A percentile compares a stretch with the other conserved stretches of the same genome.
These are phyloP conservation scores for Nyssa sinensis DNA, from an alignment of 148 eudicot genomes.

Conservation along the genomic window DNA sequence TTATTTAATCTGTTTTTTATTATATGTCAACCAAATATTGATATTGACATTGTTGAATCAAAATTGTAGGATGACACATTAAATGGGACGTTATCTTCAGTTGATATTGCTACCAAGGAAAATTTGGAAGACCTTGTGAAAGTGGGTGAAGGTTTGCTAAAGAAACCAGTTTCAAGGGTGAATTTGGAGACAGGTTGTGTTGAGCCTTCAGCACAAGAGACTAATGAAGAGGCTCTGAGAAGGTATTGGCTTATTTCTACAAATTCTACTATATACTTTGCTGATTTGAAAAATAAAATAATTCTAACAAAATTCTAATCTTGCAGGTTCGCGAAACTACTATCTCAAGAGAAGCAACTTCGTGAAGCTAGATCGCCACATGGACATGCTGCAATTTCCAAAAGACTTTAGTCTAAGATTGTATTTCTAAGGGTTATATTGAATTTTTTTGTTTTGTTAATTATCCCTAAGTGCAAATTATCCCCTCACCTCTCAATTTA, in stretches of 20 bases:
- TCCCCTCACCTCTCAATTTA: too few species aligned
- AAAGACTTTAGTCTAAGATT: neutral
- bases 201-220: neutral
- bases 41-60: neutral
- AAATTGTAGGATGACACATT: slow-evolving; percentile 13
- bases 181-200: slow-evolving; percentile 4
- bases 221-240: slow-evolving; percentile 15
- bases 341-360: neutral
- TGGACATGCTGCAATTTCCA: neutral
- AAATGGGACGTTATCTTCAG: slow-evolving; percentile 7
- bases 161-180: slow-evolving; percentile 13
- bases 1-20: too few species aligned
- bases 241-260: too few species aligned
- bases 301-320: neutral
- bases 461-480: too few species aligned
- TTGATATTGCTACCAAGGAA: slow-evolving; percentile 11
- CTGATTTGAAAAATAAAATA: too few species aligned
- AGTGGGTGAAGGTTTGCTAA: slow-evolving; percentile 14
- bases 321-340: neutral
- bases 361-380: neutral
- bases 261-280: too few species aligned
- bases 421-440: too few species aligned
- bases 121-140: slow-evolving; percentile 17
- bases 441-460: neutral
- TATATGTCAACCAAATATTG: neutral